phyloP scores from a whole-genome alignment of 306 rosid genomes.

The Casuarina equisetifolia region DNA sequence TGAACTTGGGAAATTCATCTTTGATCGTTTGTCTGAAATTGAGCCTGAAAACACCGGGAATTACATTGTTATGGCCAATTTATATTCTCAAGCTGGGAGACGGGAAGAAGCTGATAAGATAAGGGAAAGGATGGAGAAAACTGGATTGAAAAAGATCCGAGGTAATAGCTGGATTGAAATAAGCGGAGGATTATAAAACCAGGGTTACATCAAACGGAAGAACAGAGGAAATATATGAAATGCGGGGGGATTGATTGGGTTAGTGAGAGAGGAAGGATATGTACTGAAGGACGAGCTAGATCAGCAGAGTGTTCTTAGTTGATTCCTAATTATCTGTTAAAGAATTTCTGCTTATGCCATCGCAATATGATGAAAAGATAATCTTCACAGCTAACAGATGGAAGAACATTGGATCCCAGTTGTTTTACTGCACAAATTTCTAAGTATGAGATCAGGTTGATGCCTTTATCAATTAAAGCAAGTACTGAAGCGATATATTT shows the following conservation, averaged over 20 bases:
- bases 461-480: constrained; percentile 10
- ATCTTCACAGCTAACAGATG: constrained; percentile 16
- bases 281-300: constrained; percentile 44
- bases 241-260: constrained; percentile 57
- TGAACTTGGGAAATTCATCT: constrained; percentile 66
- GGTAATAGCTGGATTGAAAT: constrained; percentile 81
- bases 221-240: constrained; percentile 49
- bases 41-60: constrained; percentile 85
- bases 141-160: constrained; percentile 64
- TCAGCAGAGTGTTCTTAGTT: constrained; percentile 38
- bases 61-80: constrained; percentile 81
- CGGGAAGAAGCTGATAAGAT: constrained; percentile 75
- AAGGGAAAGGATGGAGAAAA: constrained; percentile 58
- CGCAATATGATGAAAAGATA: constrained; percentile 6
- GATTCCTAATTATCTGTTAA: constrained; percentile 12
- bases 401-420: constrained; percentile 18
- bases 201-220: constrained; percentile 53
- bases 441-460: constrained; percentile 10
- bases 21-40: constrained; percentile 57
- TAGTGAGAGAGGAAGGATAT: constrained; percentile 60
- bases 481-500: constrained; percentile 24
- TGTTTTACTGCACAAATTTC: not conserved
- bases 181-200: constrained; percentile 44
- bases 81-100: constrained; percentile 73
- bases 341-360: constrained; percentile 2